Evolutionary conservation across 164 flowering plant species (phyloP), one percentile per base, ranked within the genome.

Genomic region (Piper longum): DNA sequence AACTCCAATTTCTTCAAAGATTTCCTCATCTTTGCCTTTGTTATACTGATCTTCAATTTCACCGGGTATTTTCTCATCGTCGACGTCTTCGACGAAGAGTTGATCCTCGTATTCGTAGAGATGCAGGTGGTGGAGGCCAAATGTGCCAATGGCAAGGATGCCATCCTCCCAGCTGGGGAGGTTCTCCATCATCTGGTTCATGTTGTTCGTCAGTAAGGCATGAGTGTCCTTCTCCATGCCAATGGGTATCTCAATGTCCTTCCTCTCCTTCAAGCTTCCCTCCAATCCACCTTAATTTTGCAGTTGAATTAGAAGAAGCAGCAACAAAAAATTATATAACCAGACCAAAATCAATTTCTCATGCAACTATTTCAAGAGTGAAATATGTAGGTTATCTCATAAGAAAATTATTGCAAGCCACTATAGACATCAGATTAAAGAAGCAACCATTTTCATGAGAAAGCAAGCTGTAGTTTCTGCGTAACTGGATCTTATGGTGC

Each of bases 21-120:
- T 71, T n/a, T 74, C 55, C 13, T 76, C 78, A 55, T 75, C 74
- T 52, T 62, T 14, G 14, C 14, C 52, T 48, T 48, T 14, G 3
- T 9, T 48, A 48, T 5, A 12, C 0, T 48, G 62, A 61, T 76
- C 77, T 61, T 60, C 65, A 8, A 63, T 58, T 8, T 70, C 36
- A 2, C 36, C 69, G 1, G 17, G 41, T 1, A n/a, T 43, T 1
- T 51, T 60, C 4, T 70, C 62, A 3, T 41, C 62, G 7, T 65
- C 66, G 4, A 56, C 66, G 12, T 67, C 9, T 4, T 41, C 56
- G 26, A 64, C 62, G 40, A 66, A 63, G 2, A 62, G 71, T 18
- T 71, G 56, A 4, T 69, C 42, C 9, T 48, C 52, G 14, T 12
- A 9, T 48, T 48, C 14, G 11, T 48, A 14, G 52, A 48, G 52